A percentile compares a stretch with the other conserved stretches of the same genome.
Conservation (phyloP, 352 stramenopile genomes). For the Pythium folliculosum region DNA sequence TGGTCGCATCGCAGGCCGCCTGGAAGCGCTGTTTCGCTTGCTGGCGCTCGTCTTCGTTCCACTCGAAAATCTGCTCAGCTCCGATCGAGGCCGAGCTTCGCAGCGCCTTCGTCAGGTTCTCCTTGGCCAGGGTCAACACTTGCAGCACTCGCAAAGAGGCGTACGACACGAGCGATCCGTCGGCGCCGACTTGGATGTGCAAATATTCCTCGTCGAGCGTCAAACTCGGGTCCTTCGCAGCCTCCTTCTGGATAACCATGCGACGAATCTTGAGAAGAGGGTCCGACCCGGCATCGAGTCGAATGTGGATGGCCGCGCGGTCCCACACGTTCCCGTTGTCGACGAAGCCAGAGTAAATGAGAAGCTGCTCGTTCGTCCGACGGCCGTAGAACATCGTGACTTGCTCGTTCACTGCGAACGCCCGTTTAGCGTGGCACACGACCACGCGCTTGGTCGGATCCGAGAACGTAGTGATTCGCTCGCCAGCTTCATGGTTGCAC, state of each 20-base stretch:
- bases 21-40: neutral
- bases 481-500: conserved; percentile 57
- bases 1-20: conserved; percentile 7
- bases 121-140: conserved; percentile 37
- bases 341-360: conserved; percentile 67
- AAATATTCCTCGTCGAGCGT: conserved; percentile 20
- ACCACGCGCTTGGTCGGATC: conserved; percentile 35
- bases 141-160: conserved; percentile 40
- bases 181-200: conserved; percentile 30
- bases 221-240: conserved; percentile 20
- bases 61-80: conserved; percentile 13
- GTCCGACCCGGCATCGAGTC: conserved; percentile 21
- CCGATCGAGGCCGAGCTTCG: conserved; percentile 25
- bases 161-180: conserved; percentile 27
- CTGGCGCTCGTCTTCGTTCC: conserved; percentile 16
- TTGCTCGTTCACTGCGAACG: conserved; percentile 39
- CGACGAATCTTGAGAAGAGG: conserved; percentile 46
- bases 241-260: conserved; percentile 48
- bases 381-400: conserved; percentile 68
- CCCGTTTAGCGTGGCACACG: conserved; percentile 43
- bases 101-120: conserved; percentile 35
- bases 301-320: conserved; percentile 28
- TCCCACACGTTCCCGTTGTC: conserved; percentile 41
- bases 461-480: conserved; percentile 45
- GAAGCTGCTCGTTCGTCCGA: conserved; percentile 49